phyloP scores from a whole-genome alignment of 2,329 filamentous ascomycete genomes.

The Exophiala phaeomuriformis region DNA sequence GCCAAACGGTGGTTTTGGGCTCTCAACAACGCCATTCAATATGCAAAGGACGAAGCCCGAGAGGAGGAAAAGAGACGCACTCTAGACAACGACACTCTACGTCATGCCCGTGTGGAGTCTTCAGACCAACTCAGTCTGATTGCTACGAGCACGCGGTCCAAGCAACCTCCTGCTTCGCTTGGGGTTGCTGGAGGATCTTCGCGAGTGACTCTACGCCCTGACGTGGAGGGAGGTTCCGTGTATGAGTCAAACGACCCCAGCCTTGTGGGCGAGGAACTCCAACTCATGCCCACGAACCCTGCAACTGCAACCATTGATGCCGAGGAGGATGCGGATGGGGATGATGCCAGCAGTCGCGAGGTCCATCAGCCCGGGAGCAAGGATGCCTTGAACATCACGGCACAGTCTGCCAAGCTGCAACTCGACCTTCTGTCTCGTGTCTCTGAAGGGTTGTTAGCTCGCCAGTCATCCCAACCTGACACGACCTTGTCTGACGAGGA shows the following conservation, averaged over 20 bases:
- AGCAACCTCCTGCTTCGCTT: slow-evolving; percentile 32
- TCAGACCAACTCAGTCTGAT: slow-evolving; percentile 34
- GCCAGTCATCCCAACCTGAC: slow-evolving; percentile 57
- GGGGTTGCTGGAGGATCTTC: slow-evolving; percentile 36
- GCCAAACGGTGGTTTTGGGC: slow-evolving; percentile 99
- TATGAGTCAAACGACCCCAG: slow-evolving; percentile 54
- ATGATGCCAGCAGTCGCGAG: slow-evolving; percentile 73
- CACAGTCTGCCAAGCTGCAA: slow-evolving; percentile 87
- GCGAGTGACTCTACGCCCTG: slow-evolving; percentile 44
- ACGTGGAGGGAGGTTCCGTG: slow-evolving; percentile 49
- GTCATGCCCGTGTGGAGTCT: slow-evolving; percentile 69
- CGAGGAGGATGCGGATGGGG: slow-evolving; percentile 65
- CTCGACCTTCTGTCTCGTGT: slow-evolving; percentile 84
- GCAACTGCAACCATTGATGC: slow-evolving; percentile 49
- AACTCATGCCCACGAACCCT: slow-evolving; percentile 43
- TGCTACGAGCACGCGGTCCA: slow-evolving; percentile 32
- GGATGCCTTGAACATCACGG: slow-evolving; percentile 94
- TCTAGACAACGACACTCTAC: slow-evolving; percentile 65
- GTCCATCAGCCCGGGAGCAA: slow-evolving; percentile 64
- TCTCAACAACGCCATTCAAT: slow-evolving; percentile 96
- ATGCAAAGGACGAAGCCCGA: slow-evolving; percentile 92
- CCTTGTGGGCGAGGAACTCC: slow-evolving; percentile 43
- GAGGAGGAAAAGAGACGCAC: slow-evolving; percentile 74
- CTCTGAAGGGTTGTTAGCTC: slow-evolving; percentile 49
- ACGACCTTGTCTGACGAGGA: slow-evolving; percentile 68